A percentile compares a stretch with the other conserved stretches of the same genome.
These are phyloP conservation scores for Vanrija pseudolonga DNA, from an alignment of 1,284 basidiomycete species.

Conservation along the genomic window DNA sequence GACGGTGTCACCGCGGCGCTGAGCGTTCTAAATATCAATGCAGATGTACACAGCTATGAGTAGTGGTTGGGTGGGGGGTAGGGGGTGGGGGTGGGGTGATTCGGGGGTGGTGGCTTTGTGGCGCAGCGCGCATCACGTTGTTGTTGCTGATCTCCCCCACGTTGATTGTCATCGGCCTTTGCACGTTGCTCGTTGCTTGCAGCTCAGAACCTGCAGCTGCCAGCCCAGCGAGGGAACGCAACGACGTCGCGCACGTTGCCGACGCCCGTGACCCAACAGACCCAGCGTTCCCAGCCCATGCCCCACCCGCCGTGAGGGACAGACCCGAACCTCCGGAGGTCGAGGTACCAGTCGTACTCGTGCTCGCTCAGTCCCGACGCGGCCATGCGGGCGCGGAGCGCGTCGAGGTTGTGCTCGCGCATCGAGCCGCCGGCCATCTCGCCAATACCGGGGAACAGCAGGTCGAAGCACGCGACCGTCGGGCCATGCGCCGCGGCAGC, in stretches of 20 bases:
- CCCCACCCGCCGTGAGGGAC: constrained; percentile 89
- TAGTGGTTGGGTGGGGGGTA: too few relatives aligned
- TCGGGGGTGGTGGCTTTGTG: too few relatives aligned
- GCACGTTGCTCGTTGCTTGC: too few relatives aligned
- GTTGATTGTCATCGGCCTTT: too few relatives aligned
- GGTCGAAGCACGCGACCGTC: constrained; percentile 90
- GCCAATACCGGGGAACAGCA: constrained; percentile 81
- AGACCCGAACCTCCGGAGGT: constrained; percentile 71
- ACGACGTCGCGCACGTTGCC: constrained; percentile 85
- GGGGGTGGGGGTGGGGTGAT: too few relatives aligned
- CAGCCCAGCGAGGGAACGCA: constrained; percentile 83
- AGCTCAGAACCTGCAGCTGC: constrained; percentile 52
- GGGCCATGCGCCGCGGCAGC: background rate
- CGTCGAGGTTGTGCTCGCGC: constrained; percentile 72
- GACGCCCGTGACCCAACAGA: constrained; percentile 76
- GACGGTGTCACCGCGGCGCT: too few relatives aligned
- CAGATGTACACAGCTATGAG: too few relatives aligned
- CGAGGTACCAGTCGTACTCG: constrained; percentile 79
- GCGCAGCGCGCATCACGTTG: too few relatives aligned
- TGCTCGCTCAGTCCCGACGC: constrained; percentile 55
- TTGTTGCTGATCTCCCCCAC: too few relatives aligned
- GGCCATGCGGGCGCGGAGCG: constrained; percentile 58
- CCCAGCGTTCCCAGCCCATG: constrained; percentile 82
- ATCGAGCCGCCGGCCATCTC: constrained; percentile 90
- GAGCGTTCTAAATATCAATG: too few relatives aligned